A percentile compares a stretch with the other conserved stretches of the same genome.
These are phyloP conservation scores for Aspergillus panamensis DNA, from an alignment of 495 filamentous ascomycete genomes.

Conservation along the genomic window DNA sequence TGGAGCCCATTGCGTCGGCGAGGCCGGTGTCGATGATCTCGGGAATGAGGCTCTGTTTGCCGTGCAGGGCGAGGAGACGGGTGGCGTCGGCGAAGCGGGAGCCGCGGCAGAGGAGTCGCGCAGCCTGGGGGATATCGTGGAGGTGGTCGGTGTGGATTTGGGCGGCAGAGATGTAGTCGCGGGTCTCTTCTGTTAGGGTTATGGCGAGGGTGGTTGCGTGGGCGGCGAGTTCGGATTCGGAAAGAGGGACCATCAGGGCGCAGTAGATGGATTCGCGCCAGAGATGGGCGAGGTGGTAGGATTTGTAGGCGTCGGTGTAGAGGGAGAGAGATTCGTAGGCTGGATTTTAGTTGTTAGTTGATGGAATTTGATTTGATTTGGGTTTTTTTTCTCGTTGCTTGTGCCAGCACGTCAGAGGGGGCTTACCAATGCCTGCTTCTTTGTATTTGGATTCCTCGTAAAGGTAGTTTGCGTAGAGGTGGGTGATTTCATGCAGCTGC, in stretches of 20 bases:
- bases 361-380: constrained; percentile 39
- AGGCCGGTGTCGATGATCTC: constrained; percentile 72
- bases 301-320: constrained; percentile 66
- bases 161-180: constrained; percentile 76
- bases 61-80: constrained; percentile 57
- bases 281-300: constrained; percentile 74
- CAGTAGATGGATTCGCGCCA: constrained; percentile 88
- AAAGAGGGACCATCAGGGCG: constrained; percentile 63
- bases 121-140: constrained; percentile 61
- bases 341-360: constrained; percentile 19
- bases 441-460: constrained; percentile 68
- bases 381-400: constrained; percentile 9
- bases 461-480: constrained; percentile 75
- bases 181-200: constrained; percentile 74
- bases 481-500: constrained; percentile 58
- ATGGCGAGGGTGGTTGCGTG: constrained; percentile 68
- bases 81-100: constrained; percentile 81
- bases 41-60: constrained; percentile 44
- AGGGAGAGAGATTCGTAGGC: constrained; percentile 84
- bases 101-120: constrained; percentile 72
- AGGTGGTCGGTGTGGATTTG: constrained; percentile 79
- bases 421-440: constrained; percentile 71
- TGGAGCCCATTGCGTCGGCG: constrained; percentile 67
- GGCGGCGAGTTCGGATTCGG: constrained; percentile 51
- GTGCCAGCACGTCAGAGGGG: neutral